Evolutionary conservation across 2,329 filamentous ascomycete species (phyloP).

Genomic region (Helicocarpus griseus): DNA sequence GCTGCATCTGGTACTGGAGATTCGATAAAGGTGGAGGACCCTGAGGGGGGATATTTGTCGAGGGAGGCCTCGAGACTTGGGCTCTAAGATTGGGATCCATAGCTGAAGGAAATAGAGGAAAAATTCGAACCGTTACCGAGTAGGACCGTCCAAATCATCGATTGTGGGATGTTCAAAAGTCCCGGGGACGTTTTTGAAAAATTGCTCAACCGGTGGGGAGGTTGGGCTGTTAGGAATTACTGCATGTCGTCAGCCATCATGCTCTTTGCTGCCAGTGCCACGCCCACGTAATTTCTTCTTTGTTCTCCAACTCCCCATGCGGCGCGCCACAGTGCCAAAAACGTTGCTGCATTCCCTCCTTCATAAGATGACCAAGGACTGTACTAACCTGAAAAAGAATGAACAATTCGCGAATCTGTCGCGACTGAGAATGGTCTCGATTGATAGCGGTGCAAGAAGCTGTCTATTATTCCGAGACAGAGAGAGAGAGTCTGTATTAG

Average conservation of each 20-base stretch:
- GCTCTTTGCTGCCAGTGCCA: not conserved
- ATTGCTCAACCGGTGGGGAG: not conserved
- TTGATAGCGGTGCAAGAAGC: not conserved
- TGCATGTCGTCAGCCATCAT: not conserved
- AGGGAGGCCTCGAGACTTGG: slow-evolving; percentile 35
- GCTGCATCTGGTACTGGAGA: slow-evolving; percentile 39
- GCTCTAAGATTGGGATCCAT: slow-evolving; percentile 37
- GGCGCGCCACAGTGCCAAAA: not conserved
- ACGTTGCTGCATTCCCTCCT: not conserved
- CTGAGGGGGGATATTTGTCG: slow-evolving; percentile 36
- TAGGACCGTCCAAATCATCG: slow-evolving; percentile 12
- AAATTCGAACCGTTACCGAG: slow-evolving; percentile 6
- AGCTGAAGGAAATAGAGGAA: slow-evolving; percentile 9
- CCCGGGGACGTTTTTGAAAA: not conserved
- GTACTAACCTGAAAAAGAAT: not conserved
- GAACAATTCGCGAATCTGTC: not conserved
- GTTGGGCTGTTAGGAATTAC: not conserved
- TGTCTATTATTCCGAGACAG: not conserved
- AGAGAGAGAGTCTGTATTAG: not conserved
- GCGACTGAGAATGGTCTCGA: not conserved
- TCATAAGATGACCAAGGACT: not conserved
- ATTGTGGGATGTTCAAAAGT: slow-evolving; percentile 4
- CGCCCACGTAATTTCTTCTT: slow-evolving; percentile 1
- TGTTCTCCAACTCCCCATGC: not conserved
- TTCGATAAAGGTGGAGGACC: slow-evolving; percentile 36